Evolutionary conservation across 192 early-diverging fungal species (phyloP).

Genomic region (Entomortierella beljakovae): DNA sequence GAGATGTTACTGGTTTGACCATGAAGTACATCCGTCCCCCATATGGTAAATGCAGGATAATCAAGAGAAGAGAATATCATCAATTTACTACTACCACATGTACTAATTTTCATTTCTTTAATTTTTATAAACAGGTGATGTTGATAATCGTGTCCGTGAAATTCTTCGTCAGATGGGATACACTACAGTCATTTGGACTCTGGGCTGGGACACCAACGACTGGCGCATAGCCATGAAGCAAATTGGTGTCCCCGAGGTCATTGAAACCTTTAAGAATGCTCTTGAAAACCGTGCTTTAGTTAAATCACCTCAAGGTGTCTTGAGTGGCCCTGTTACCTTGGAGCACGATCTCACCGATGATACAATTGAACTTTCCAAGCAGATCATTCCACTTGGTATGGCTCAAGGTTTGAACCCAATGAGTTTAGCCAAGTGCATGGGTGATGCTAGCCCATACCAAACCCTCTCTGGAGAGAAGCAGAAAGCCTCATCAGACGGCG

Average conservation of each 20-base stretch:
- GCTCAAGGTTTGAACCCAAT: constrained; percentile 28
- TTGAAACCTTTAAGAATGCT: constrained; percentile 29
- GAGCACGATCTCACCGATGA: constrained; percentile 59
- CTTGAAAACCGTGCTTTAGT: constrained; percentile 44
- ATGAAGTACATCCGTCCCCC: constrained; percentile 68
- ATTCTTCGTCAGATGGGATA: constrained; percentile 66
- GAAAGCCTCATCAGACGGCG: not conserved
- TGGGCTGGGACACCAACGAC: constrained; percentile 64
- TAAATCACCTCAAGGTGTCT: constrained; percentile 15
- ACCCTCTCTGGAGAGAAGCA: not conserved
- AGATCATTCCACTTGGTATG: constrained; percentile 35
- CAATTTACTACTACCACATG: not conserved
- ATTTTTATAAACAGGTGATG: constrained; percentile 52
- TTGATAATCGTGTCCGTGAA: constrained; percentile 72
- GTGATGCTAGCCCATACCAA: constrained; percentile 31
- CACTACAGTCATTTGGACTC: constrained; percentile 59
- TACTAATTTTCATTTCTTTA: not conserved
- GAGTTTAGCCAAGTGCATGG: constrained; percentile 39
- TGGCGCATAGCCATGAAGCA: constrained; percentile 55
- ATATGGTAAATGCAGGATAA: constrained; percentile 54
- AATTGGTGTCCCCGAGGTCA: constrained; percentile 17
- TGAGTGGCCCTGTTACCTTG: constrained; percentile 58
- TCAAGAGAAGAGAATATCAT: not conserved
- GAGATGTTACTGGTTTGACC: constrained; percentile 64
- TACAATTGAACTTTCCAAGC: constrained; percentile 56